Conservation (phyloP, 2,329 filamentous ascomycete genomes). For the Exophiala sideris region DNA sequence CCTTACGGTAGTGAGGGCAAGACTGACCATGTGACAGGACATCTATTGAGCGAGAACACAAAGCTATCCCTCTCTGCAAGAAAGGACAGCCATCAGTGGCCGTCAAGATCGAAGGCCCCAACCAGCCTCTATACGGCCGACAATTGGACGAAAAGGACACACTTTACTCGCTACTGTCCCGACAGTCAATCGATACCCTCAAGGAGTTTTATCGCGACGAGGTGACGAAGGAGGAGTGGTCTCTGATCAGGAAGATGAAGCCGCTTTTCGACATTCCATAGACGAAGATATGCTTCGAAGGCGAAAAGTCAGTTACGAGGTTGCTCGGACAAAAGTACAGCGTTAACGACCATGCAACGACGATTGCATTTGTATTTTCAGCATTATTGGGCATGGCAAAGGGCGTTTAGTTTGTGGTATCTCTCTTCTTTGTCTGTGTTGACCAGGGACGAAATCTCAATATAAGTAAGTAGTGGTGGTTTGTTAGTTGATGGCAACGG, state of each 20-base stretch:
- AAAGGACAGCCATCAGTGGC: constrained; percentile 96
- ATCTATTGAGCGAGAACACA: constrained; percentile 96
- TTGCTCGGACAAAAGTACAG: not conserved
- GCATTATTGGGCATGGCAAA: not conserved
- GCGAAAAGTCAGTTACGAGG: constrained; percentile 2
- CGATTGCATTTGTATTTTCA: constrained; percentile 1
- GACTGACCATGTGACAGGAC: constrained; percentile 55
- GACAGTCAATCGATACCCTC: constrained; percentile 85
- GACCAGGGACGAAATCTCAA: not conserved
- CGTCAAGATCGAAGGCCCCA: constrained; percentile 91
- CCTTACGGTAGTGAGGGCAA: constrained; percentile 1
- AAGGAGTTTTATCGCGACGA: constrained; percentile 94
- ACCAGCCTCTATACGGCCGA: constrained; percentile 90
- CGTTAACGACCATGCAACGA: not conserved
- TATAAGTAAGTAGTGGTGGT: not conserved
- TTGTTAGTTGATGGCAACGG: too few relatives aligned
- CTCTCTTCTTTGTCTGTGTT: not conserved
- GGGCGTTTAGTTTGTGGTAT: not conserved
- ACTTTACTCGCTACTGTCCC: constrained; percentile 83
- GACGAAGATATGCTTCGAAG: not conserved
- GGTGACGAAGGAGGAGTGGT: constrained; percentile 89
- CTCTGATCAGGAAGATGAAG: constrained; percentile 92
- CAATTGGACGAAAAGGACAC: constrained; percentile 89
- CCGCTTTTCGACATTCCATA: constrained; percentile 81
- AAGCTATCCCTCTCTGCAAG: constrained; percentile 87